Evolutionary conservation across 208 protist species (phyloP).

Genomic region (Blastocrithidia nonstop): DNA sequence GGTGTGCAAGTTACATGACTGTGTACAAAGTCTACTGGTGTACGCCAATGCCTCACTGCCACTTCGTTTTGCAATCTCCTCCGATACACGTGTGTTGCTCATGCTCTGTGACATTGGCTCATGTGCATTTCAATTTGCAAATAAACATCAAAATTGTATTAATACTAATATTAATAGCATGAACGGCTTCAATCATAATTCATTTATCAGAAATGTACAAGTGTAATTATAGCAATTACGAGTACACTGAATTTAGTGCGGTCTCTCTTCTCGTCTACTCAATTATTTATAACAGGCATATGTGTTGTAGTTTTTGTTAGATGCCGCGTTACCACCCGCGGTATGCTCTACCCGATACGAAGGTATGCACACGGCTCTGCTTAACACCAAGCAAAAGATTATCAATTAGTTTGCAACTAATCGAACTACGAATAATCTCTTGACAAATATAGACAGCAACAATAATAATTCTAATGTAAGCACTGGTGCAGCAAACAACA

Average conservation of each 20-base stretch:
- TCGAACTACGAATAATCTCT: neutral
- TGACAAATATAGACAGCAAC: neutral
- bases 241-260: slow-evolving; percentile 19
- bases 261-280: slow-evolving; percentile 19
- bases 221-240: slow-evolving; percentile 33
- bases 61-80: slow-evolving; percentile 33
- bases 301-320: slow-evolving; percentile 70
- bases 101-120: slow-evolving; percentile 53
- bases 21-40: slow-evolving; percentile 54
- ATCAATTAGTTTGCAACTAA: neutral
- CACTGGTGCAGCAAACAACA: no score
- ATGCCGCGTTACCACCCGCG: slow-evolving; percentile 69
- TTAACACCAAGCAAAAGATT: slow-evolving; percentile 46
- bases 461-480: neutral
- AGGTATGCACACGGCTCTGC: slow-evolving; percentile 27
- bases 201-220: slow-evolving; percentile 23
- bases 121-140: slow-evolving; percentile 26
- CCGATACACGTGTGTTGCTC: slow-evolving; percentile 23
- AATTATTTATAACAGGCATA: slow-evolving; percentile 54
- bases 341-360: slow-evolving; percentile 81
- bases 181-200: slow-evolving; percentile 4
- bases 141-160: no score
- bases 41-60: slow-evolving; percentile 59
- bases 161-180: no score
- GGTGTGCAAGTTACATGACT: slow-evolving; percentile 37